Base-by-base conservation (phyloP, 495 filamentous ascomycete species). In the Penicillium flavigenum region DNA sequence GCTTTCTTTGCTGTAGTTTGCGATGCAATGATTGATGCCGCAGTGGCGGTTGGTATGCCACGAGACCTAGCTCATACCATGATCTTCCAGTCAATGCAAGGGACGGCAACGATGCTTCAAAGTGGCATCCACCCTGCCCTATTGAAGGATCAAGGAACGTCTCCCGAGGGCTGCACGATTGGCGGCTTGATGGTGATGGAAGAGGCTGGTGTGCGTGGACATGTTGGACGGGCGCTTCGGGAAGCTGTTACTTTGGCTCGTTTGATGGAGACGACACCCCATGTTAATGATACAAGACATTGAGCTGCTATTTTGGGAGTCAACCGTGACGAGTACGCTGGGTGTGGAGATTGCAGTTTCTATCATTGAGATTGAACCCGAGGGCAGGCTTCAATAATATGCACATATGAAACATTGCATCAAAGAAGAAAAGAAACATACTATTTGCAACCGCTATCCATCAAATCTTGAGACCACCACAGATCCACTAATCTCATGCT, bases 151-250 rank as follows among this genome's bases (percentile, higher is more conserved):
- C 71, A 76, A 57, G 75, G 72, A 0, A 72, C 76, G 0, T 71
- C 73, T 4, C 72, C 74, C 0, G 75, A 71, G 39, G 76, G 76
- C 7, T 78, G 74, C 49, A 79, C 76, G 12, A 77, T 78, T 61
- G 75, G 70, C 0, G 76, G 76, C 1, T 57, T 76, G 47, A 74
- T 77, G 68, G 70, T 76, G 16, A 57, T 79, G 57, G 76, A 79
- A 59, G 74, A 77, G 56, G 69, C 58, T 2, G 73, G 66, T 14
- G 71, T 78, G 14, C 61, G 76, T n/a, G 74, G 76, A 1, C 59
- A 63, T 55, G 59, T 79, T 55, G 75, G 70, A 32, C 65, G 73
- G 27, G 71, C 68, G 24, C 42, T 79, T 19, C 57, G 76, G 43
- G 75, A 79, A 55, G 73, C 74, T 19, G 73, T 74, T 41, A 70